These are phyloP conservation scores for Candida ipomoeae DNA, from an alignment of 805 yeast species.

Conservation along the genomic window DNA sequence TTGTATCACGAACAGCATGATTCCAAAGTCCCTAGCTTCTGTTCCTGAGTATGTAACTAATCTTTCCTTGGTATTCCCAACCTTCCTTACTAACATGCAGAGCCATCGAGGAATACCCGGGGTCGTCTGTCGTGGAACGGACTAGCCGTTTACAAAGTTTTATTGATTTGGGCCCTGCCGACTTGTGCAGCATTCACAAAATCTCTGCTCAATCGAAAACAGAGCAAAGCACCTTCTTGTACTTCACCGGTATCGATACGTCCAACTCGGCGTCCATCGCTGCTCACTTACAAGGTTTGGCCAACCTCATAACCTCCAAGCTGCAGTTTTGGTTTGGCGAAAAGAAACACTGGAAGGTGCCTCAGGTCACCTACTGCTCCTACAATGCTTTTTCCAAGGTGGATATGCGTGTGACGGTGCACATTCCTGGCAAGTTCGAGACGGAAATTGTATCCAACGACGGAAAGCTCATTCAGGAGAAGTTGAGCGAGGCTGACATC, in stretches of 20 bases:
- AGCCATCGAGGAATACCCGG: conserved; percentile 52
- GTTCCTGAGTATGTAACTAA: conserved; percentile 34
- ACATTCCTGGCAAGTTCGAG: conserved; percentile 70
- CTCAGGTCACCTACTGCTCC: conserved; percentile 64
- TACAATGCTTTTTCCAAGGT: conserved; percentile 57
- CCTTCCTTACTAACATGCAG: conserved; percentile 20
- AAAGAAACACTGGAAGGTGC: conserved; percentile 62
- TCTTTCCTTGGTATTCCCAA: neutral
- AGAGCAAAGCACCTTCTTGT: conserved; percentile 66
- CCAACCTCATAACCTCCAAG: conserved; percentile 55
- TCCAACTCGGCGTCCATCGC: conserved; percentile 76
- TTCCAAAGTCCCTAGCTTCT: conserved; percentile 34
- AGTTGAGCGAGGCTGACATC: conserved; percentile 48
- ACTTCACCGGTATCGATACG: conserved; percentile 72
- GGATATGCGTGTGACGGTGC: conserved; percentile 69
- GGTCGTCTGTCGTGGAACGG: conserved; percentile 61
- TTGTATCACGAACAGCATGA: conserved; percentile 19
- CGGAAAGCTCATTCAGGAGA: conserved; percentile 52
- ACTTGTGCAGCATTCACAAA: conserved; percentile 50
- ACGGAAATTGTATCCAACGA: conserved; percentile 46
- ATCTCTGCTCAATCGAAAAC: conserved; percentile 39
- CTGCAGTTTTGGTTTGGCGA: conserved; percentile 80
- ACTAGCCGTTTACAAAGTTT: conserved; percentile 55
- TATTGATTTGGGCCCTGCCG: conserved; percentile 71
- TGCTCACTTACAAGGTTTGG: conserved; percentile 64